Conservation (phyloP, 2,329 filamentous ascomycete species). For the Lithohypha guttulata region DNA sequence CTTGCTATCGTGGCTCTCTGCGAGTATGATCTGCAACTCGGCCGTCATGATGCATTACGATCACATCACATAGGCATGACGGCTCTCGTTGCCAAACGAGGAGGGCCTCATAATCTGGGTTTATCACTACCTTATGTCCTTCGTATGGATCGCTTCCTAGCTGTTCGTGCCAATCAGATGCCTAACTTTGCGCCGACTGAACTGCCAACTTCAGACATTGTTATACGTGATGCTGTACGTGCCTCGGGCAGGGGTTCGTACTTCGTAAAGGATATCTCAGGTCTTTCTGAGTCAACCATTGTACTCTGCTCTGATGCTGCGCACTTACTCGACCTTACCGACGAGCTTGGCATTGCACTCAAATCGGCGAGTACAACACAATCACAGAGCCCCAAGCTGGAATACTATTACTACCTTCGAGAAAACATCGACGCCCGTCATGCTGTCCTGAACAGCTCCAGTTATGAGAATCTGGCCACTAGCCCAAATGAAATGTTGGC, state of each 20-base stretch:
- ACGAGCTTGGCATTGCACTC: slow-evolving; percentile 2
- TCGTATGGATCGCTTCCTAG: slow-evolving; percentile 8
- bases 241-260: neutral
- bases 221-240: neutral
- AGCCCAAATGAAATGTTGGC: neutral
- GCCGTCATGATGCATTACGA: slow-evolving; percentile 2
- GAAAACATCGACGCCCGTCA: slow-evolving; percentile 5
- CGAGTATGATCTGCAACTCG: slow-evolving; percentile 1
- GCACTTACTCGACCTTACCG: neutral
- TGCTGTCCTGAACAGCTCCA: slow-evolving; percentile 7
- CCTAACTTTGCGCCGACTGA: neutral
- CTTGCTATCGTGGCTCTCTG: slow-evolving; percentile 5
- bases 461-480: neutral
- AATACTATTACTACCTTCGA: slow-evolving; percentile 5
- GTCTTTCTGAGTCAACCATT: neutral
- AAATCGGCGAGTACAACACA: neutral
- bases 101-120: slow-evolving; percentile 5
- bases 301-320: neutral
- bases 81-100: slow-evolving; percentile 5
- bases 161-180: slow-evolving; percentile 2
- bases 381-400: neutral
- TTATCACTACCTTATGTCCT: slow-evolving; percentile 2
- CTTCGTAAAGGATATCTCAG: neutral
- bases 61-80: slow-evolving; percentile 6
- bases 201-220: neutral